Conservation (phyloP, 129 eudicot species). For the Arctium lappa region DNA sequence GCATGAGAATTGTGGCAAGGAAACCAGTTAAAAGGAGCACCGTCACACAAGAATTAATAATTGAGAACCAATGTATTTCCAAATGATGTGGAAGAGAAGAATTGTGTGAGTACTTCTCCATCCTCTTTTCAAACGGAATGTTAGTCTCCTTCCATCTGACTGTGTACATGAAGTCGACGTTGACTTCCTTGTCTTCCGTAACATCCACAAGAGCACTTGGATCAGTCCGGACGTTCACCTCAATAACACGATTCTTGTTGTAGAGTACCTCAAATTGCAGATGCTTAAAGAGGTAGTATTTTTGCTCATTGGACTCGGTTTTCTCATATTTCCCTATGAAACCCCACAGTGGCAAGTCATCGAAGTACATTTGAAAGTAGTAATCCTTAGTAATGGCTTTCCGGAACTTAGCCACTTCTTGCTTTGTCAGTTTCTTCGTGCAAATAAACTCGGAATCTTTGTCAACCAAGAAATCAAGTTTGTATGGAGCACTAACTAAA, state of each 20-base stretch:
- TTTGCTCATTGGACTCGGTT: slow-evolving; percentile 52
- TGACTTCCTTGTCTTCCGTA: slow-evolving; percentile 67
- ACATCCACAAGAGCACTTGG: slow-evolving; percentile 63
- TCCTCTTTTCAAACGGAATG: slow-evolving; percentile 52
- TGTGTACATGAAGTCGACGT: slow-evolving; percentile 62
- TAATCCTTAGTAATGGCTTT: slow-evolving; percentile 67
- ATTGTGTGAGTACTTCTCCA: slow-evolving; percentile 58
- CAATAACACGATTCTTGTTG: slow-evolving; percentile 74
- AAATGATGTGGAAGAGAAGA: slow-evolving; percentile 58
- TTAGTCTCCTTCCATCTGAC: slow-evolving; percentile 64
- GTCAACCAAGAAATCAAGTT: slow-evolving; percentile 60
- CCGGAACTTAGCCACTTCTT: slow-evolving; percentile 61
- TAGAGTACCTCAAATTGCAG: slow-evolving; percentile 65
- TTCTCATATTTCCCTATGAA: slow-evolving; percentile 62
- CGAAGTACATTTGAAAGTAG: slow-evolving; percentile 83
- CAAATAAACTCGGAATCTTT: slow-evolving; percentile 61
- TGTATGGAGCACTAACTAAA: slow-evolving; percentile 75
- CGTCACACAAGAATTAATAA: slow-evolving; percentile 63
- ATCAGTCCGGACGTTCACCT: slow-evolving; percentile 67
- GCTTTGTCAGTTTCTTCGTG: slow-evolving; percentile 53
- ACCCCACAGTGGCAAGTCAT: slow-evolving; percentile 81
- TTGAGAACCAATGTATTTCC: slow-evolving; percentile 68
- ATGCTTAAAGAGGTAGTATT: slow-evolving; percentile 65
- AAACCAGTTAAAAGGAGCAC: slow-evolving; percentile 59
- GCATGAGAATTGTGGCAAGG: slow-evolving; percentile 63